These are phyloP conservation scores for Penicillium sp. DNA, from an alignment of 2,329 filamentous ascomycete genomes.

Conservation along the genomic window DNA sequence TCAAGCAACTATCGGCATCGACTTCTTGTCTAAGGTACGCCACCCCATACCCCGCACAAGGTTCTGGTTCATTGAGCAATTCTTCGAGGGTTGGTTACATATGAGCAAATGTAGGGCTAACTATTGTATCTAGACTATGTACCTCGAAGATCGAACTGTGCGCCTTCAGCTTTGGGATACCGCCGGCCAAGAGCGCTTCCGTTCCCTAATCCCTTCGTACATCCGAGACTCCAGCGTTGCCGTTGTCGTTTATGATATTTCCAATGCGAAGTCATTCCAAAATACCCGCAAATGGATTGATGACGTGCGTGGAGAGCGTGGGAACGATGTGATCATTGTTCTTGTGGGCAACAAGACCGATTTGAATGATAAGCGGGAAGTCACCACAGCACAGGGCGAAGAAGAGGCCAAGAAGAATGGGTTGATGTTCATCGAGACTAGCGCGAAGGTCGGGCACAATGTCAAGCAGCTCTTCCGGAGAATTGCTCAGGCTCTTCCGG, in stretches of 20 bases:
- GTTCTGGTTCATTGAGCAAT: not conserved
- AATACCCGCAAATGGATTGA: slow-evolving; percentile 99
- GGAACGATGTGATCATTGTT: slow-evolving; percentile 98
- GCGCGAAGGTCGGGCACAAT: slow-evolving; percentile 95
- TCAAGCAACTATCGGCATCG: slow-evolving; percentile 98
- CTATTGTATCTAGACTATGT: slow-evolving; percentile 72
- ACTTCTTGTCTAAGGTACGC: slow-evolving; percentile 91
- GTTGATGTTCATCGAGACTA: slow-evolving; percentile 98
- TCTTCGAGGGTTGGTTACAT: not conserved
- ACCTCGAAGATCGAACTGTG: slow-evolving; percentile 96
- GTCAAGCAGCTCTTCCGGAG: slow-evolving; percentile 96
- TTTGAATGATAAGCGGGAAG: slow-evolving; percentile 95
- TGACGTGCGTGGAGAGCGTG: slow-evolving; percentile 91
- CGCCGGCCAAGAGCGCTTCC: slow-evolving; percentile 93
- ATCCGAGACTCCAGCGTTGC: slow-evolving; percentile 97
- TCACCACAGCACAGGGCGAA: slow-evolving; percentile 92
- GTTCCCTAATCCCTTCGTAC: slow-evolving; percentile 94
- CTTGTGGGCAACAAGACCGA: slow-evolving; percentile 99
- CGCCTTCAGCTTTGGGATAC: slow-evolving; percentile 98
- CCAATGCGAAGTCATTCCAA: slow-evolving; percentile 93
- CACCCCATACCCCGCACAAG: slow-evolving; percentile 22
- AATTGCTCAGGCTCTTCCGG: slow-evolving; percentile 95
- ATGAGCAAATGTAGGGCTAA: not conserved
- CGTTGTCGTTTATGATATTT: slow-evolving; percentile 98
- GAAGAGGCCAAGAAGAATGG: slow-evolving; percentile 98